Evolutionary conservation across 2,329 filamentous ascomycete genomes (phyloP), one percentile per base, ranked within the genome.

Genomic region (Botrytis cinerea): DNA sequence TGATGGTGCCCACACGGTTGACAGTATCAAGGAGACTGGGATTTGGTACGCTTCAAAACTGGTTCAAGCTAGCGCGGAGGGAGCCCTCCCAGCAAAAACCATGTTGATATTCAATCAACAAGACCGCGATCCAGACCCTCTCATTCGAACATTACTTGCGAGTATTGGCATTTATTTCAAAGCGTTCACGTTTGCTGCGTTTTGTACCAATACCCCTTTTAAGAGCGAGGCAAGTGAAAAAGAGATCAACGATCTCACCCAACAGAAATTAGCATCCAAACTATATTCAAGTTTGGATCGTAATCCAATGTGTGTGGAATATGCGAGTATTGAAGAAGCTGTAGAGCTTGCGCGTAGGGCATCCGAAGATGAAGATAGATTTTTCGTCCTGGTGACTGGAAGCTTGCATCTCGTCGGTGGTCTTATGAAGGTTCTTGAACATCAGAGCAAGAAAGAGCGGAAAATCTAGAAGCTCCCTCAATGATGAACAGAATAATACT

Each of bases 71-170:
- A 40, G n/a, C 20, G 20, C 43, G 7, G 62, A 69, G 4, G 28
- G 32, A 2, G 61, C 59, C 4, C 69, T 70, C 16, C 76, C 76
- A 32, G 71, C 77, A 75, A 68, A 80, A 79, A 77, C 74, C 35
- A 78, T 92, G 73, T 84, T 98, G 63, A 87, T 98, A 66, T 98
- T 98, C 86, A 98, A 98, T 82, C 95, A 98, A 82, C 94, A 97
- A 80, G 94, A 93, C 16, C 89, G 94, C 46, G 91, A 97, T 79
- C 92, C 93, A 8, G 83, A 85, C 6, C 84, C 87, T 25, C 86
- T 97, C 1, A 69, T 69, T 22, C 40, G 25, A 60, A 16, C 22
- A 40, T n/a, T 46, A 54, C 66, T 32, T 9, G 4, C n/a, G 32
- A 20, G 10, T 18, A 8, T 66, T 5, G 16, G 25, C 14, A 20